These are phyloP conservation scores for Castanea sativa DNA, from an alignment of 306 rosid species.

Conservation along the genomic window DNA sequence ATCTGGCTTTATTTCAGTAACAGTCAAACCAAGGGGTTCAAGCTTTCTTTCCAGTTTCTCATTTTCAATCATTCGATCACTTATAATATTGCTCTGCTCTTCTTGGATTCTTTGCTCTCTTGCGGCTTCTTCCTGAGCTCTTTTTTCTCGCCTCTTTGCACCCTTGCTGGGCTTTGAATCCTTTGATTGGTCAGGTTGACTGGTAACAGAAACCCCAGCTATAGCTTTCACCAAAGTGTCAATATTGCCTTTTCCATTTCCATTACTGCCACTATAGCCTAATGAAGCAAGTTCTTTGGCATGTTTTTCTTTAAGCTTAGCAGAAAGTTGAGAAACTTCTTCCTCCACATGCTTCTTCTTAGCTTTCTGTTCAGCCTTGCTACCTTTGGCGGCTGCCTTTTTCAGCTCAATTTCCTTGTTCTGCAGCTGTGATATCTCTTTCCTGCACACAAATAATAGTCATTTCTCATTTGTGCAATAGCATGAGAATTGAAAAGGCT, in stretches of 20 bases:
- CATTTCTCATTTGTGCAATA: background rate
- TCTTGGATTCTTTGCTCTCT: slow-evolving; percentile 87
- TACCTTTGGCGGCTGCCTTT: slow-evolving; percentile 84
- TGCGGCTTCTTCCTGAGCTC: slow-evolving; percentile 83
- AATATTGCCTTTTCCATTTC: slow-evolving; percentile 56
- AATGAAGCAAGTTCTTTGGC: slow-evolving; percentile 62
- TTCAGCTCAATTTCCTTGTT: slow-evolving; percentile 79
- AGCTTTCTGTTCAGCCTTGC: slow-evolving; percentile 93
- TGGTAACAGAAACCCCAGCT: slow-evolving; percentile 72
- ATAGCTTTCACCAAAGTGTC: slow-evolving; percentile 82
- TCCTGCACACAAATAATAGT: slow-evolving; percentile 44
- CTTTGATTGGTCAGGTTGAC: slow-evolving; percentile 58
- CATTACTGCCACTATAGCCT: slow-evolving; percentile 55
- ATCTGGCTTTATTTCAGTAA: slow-evolving; percentile 82
- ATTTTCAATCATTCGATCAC: slow-evolving; percentile 73
- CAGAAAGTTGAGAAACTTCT: slow-evolving; percentile 70
- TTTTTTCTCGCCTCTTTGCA: slow-evolving; percentile 63
- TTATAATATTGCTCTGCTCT: slow-evolving; percentile 68
- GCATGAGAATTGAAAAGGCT: slow-evolving; percentile 8
- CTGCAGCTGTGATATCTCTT: slow-evolving; percentile 74
- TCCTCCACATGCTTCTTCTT: slow-evolving; percentile 98
- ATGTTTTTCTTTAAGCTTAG: slow-evolving; percentile 69
- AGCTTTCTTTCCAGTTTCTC: slow-evolving; percentile 76
- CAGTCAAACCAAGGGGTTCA: slow-evolving; percentile 72
- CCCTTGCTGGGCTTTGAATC: slow-evolving; percentile 64